phyloP scores from a whole-genome alignment of 2,329 filamentous ascomycete genomes.

The Trichoderma aggressivum region DNA sequence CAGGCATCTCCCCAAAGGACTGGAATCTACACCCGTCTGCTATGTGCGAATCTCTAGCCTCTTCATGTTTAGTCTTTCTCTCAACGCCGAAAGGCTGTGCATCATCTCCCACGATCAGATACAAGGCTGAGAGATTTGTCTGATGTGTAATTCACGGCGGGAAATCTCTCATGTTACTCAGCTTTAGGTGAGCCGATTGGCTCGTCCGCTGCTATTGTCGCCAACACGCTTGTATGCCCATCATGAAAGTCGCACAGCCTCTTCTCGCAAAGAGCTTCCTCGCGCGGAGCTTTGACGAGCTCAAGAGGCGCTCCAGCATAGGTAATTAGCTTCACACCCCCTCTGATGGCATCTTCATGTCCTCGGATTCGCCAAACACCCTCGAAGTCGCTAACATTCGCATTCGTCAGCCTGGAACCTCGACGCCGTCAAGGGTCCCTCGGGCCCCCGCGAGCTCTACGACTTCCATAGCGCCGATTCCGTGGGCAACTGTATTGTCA shows the following conservation, averaged over 20 bases:
- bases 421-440: conserved; percentile 65
- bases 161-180: conserved; percentile 24
- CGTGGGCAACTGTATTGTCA: conserved; percentile 62
- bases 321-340: conserved; percentile 35
- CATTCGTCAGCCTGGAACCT: conserved; percentile 58
- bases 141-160: neutral
- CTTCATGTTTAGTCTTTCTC: neutral
- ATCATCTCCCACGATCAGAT: neutral
- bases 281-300: conserved; percentile 57
- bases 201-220: conserved; percentile 13
- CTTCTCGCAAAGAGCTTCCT: conserved; percentile 52
- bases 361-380: neutral
- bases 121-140: neutral
- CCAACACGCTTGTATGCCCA: conserved; percentile 11
- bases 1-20: neutral
- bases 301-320: conserved; percentile 54
- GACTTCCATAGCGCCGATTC: conserved; percentile 54
- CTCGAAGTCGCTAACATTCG: neutral
- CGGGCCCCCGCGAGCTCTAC: conserved; percentile 61
- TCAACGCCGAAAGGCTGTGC: neutral
- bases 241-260: conserved; percentile 48
- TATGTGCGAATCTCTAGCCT: neutral
- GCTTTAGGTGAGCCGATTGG: conserved; percentile 31
- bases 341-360: neutral
- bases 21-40: neutral